Evolutionary conservation across 1,139 yeast species (phyloP).

Genomic region (Candida sanyaensis): DNA sequence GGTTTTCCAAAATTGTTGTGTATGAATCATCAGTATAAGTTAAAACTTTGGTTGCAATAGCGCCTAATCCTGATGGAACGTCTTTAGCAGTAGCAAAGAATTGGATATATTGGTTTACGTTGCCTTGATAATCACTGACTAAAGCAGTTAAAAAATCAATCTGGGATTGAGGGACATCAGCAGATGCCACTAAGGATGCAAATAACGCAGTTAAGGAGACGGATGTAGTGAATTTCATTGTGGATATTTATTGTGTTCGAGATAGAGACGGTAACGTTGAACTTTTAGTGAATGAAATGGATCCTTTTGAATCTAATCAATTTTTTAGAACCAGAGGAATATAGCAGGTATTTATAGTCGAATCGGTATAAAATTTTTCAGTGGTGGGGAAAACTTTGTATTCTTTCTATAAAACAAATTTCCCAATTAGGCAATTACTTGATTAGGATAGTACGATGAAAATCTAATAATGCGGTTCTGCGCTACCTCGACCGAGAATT

Average conservation of each 20-base stretch:
- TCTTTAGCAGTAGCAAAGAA: conserved; percentile 34
- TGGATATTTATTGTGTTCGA: not conserved
- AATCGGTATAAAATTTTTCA: not conserved
- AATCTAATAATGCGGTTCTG: not conserved
- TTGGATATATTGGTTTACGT: conserved; percentile 27
- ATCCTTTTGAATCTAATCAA: no score
- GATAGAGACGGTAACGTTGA: no score
- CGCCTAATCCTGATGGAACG: conserved; percentile 36
- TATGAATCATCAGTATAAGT: conserved; percentile 43
- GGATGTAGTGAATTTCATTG: conserved; percentile 20
- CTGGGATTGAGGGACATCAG: conserved; percentile 30
- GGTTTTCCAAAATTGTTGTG: conserved; percentile 40
- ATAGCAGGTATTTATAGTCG: conserved; percentile 1
- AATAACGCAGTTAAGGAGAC: conserved; percentile 16
- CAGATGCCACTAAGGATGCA: conserved; percentile 21
- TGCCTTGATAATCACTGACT: conserved; percentile 35
- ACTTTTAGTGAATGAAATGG: no score
- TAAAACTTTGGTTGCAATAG: conserved; percentile 37
- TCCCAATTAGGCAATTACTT: conserved; percentile 3
- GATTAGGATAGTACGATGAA: not conserved
- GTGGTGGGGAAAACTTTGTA: not conserved
- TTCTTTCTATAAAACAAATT: not conserved
- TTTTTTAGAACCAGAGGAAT: not conserved
- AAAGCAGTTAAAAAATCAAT: conserved; percentile 41
- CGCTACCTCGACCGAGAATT: no score